A percentile compares a stretch with the other conserved stretches of the same genome.
phyloP scores from a whole-genome alignment of 805 yeast genomes.

The Phaffomyces opuntiae region DNA sequence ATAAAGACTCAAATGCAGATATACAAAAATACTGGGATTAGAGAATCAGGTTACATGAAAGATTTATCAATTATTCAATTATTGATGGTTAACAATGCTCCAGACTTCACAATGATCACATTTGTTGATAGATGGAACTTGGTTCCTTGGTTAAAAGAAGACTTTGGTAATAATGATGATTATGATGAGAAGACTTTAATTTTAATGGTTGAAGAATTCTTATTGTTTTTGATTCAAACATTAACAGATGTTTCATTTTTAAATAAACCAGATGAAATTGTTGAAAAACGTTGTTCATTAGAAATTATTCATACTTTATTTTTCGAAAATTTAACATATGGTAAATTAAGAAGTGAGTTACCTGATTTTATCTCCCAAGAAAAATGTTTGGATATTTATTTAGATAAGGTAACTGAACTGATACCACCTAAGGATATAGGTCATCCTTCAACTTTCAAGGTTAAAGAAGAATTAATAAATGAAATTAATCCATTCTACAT shows the following conservation, averaged over 20 bases:
- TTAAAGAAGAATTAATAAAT: slow-evolving; percentile 48
- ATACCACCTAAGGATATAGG: slow-evolving; percentile 52
- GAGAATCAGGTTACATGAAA: slow-evolving; percentile 77
- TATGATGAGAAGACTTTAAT: slow-evolving; percentile 38
- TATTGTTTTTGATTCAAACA: slow-evolving; percentile 59
- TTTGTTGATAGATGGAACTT: slow-evolving; percentile 68
- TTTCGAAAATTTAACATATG: slow-evolving; percentile 63
- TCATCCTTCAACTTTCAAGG: slow-evolving; percentile 58
- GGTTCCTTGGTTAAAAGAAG: slow-evolving; percentile 42
- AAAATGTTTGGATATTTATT: slow-evolving; percentile 60
- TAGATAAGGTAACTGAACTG: slow-evolving; percentile 51
- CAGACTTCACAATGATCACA: slow-evolving; percentile 49
- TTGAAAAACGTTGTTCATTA: slow-evolving; percentile 43
- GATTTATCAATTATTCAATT: slow-evolving; percentile 70
- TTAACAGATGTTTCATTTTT: slow-evolving; percentile 62
- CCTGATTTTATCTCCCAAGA: slow-evolving; percentile 75
- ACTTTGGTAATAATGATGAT: slow-evolving; percentile 34
- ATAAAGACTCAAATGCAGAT: slow-evolving; percentile 73
- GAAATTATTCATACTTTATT: slow-evolving; percentile 84
- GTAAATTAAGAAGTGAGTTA: slow-evolving; percentile 58
- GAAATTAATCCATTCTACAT: slow-evolving; percentile 77
- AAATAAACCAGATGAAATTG: slow-evolving; percentile 40
- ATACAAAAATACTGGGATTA: slow-evolving; percentile 67
- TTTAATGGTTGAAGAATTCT: slow-evolving; percentile 73
- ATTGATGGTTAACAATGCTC: slow-evolving; percentile 46